phyloP scores from a whole-genome alignment of 768 basidiomycete genomes.

The Suillus subaureus region DNA sequence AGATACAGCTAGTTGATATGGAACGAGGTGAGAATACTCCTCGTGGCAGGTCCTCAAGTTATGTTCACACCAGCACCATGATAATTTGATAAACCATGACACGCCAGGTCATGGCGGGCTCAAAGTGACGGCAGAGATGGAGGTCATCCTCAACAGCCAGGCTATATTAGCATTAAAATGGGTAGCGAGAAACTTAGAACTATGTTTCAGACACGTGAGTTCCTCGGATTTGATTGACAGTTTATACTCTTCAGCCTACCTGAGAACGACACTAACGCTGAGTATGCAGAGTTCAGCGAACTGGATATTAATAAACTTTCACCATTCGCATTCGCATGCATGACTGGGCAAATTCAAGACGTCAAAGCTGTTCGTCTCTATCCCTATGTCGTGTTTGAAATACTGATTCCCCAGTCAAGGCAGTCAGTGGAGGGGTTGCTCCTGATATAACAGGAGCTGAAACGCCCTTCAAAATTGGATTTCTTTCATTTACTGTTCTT shows the following conservation, averaged over 20 bases:
- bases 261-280: background rate
- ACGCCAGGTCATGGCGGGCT: conserved; percentile 20
- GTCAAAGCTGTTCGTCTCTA: conserved; percentile 24
- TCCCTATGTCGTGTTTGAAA: background rate
- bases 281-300: conserved; percentile 19
- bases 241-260: background rate
- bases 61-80: background rate
- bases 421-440: conserved; percentile 29
- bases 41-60: background rate
- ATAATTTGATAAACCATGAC: background rate
- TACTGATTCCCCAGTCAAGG: conserved; percentile 15
- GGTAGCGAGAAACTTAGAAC: conserved; percentile 29
- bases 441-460: conserved; percentile 43
- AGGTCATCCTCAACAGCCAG: conserved; percentile 27
- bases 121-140: conserved; percentile 29
- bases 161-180: conserved; percentile 26
- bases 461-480: conserved; percentile 46
- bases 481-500: conserved; percentile 40
- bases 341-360: conserved; percentile 21
- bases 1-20: background rate
- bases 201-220: conserved; percentile 34
- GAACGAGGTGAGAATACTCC: background rate
- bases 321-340: conserved; percentile 26
- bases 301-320: conserved; percentile 24
- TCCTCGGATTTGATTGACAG: background rate